A percentile compares a stretch with the other conserved stretches of the same genome.
These are phyloP conservation scores for Monosporozyma siamensis DNA, from an alignment of 805 yeast species.

Conservation along the genomic window DNA sequence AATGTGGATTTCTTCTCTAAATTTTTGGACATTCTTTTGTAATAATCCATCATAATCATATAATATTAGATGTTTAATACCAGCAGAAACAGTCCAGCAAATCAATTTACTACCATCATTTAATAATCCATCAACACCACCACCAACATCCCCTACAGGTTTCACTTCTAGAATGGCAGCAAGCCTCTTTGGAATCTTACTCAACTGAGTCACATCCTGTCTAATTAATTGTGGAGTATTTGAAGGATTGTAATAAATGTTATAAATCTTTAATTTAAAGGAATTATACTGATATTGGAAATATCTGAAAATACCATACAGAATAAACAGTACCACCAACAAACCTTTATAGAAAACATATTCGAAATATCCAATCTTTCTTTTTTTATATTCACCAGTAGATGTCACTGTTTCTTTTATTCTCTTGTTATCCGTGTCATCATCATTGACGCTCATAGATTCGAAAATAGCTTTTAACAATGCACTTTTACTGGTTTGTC, in stretches of 20 bases:
- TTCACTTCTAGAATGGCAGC: constrained; percentile 68
- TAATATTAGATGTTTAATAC: constrained; percentile 58
- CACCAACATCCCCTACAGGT: constrained; percentile 76
- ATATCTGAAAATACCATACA: constrained; percentile 48
- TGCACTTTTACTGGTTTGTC: constrained; percentile 10
- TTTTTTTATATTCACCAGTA: constrained; percentile 12
- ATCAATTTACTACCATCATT: constrained; percentile 67
- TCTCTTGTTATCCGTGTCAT: not conserved
- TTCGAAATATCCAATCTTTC: constrained; percentile 13
- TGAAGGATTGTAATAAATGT: constrained; percentile 57
- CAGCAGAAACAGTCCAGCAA: constrained; percentile 89
- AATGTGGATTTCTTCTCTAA: constrained; percentile 46
- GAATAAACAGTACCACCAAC: constrained; percentile 43
- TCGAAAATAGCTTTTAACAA: constrained; percentile 15
- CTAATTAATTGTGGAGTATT: constrained; percentile 80
- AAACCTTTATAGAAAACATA: constrained; percentile 37
- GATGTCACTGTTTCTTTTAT: constrained; percentile 1
- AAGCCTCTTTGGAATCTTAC: constrained; percentile 69
- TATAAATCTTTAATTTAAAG: constrained; percentile 46
- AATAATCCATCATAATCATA: constrained; percentile 74
- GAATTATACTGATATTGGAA: constrained; percentile 44
- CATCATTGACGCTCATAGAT: constrained; percentile 11
- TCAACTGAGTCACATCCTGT: constrained; percentile 63
- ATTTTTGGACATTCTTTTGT: constrained; percentile 43
- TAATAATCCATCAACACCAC: constrained; percentile 76